Conservation (phyloP, 306 rosid species). For the cucumber (Cucumis sativus) region Cucumber_9930_V3 NC_026656.2:24371001-24371500, state of each 20-base stretch:
- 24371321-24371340: conserved; percentile 84
- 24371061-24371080: conserved; percentile 91
- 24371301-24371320: conserved; percentile 85
- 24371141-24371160: conserved; percentile 79
- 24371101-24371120: conserved; percentile 78
- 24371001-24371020: conserved; percentile 63
- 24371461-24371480: conserved; percentile 67
- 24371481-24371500: conserved; percentile 48
- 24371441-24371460: conserved; percentile 82
- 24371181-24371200: conserved; percentile 73
- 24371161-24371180: conserved; percentile 93
- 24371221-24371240: conserved; percentile 79
- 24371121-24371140: conserved; percentile 94
- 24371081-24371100: conserved; percentile 57
- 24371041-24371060: conserved; percentile 88
- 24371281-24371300: conserved; percentile 88
- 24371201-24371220: conserved; percentile 89
- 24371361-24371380: conserved; percentile 96
- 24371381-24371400: conserved; percentile 90
- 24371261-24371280: conserved; percentile 90
- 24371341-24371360: conserved; percentile 78
- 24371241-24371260: conserved; percentile 91
- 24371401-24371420: conserved; percentile 72
- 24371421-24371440: conserved; percentile 75
- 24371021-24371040: conserved; percentile 68